These are phyloP conservation scores for Cicer cuneatum DNA, from an alignment of 306 rosid genomes.

Conservation along the genomic window DNA sequence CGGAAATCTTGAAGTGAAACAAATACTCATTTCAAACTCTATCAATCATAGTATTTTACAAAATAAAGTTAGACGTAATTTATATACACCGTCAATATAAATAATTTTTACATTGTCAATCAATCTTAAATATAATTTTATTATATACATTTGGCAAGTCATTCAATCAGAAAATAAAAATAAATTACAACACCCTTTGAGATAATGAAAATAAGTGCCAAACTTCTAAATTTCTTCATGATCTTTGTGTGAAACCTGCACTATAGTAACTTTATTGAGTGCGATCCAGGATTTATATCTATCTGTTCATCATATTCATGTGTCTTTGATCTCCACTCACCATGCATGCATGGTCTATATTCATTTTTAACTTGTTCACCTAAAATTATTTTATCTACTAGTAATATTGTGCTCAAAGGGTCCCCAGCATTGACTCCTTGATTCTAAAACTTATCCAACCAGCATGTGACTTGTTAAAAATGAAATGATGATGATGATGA, in stretches of 20 bases:
- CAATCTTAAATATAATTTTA: too few relatives aligned
- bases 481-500: constrained; percentile 3
- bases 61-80: too few relatives aligned
- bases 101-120: too few relatives aligned
- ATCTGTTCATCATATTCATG: constrained; percentile 21
- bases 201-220: constrained; percentile 25
- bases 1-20: too few relatives aligned
- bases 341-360: constrained; percentile 10
- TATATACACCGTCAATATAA: too few relatives aligned
- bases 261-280: constrained; percentile 34
- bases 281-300: constrained; percentile 45
- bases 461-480: constrained; percentile 25
- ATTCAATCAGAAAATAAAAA: too few relatives aligned
- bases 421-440: constrained; percentile 30
- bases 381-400: constrained; percentile 17
- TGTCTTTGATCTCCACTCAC: constrained; percentile 43
- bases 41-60: too few relatives aligned
- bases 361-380: constrained; percentile 8
- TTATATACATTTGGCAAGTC: too few relatives aligned
- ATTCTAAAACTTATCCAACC: constrained; percentile 19
- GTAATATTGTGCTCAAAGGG: constrained; percentile 7
- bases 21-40: too few relatives aligned
- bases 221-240: not conserved
- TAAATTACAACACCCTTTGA: too few relatives aligned
- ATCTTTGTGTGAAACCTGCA: constrained; percentile 35